Evolutionary conservation across 2,329 filamentous ascomycete genomes (phyloP).

Genomic region (Lecanicillium sp.): DNA sequence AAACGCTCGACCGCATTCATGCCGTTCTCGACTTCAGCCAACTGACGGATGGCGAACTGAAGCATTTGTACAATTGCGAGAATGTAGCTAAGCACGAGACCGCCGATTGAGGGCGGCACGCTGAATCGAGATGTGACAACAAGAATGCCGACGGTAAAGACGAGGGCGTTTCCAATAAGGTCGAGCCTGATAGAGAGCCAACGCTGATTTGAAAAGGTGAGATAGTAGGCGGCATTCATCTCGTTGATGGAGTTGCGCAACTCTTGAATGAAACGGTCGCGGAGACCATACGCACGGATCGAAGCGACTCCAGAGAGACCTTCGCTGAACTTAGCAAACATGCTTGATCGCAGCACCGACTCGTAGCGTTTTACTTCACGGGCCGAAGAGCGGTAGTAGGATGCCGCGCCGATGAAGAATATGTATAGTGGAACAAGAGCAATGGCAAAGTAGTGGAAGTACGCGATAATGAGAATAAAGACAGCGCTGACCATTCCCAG

Average conservation of each 20-base stretch:
- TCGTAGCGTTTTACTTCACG: slow-evolving; percentile 94
- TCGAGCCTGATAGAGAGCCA: slow-evolving; percentile 87
- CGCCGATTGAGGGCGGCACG: slow-evolving; percentile 75
- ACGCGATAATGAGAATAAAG: slow-evolving; percentile 87
- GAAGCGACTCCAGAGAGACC: slow-evolving; percentile 75
- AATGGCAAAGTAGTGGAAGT: slow-evolving; percentile 77
- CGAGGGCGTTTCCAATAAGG: slow-evolving; percentile 71
- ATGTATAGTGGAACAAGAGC: slow-evolving; percentile 57
- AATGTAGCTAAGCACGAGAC: slow-evolving; percentile 88
- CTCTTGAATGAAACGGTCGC: slow-evolving; percentile 62
- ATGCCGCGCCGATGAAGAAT: slow-evolving; percentile 72
- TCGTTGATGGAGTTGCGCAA: slow-evolving; percentile 71
- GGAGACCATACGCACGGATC: slow-evolving; percentile 82
- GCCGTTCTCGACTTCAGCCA: slow-evolving; percentile 93
- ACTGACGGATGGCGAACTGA: slow-evolving; percentile 87
- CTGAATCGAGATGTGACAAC: slow-evolving; percentile 87
- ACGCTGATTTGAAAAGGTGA: slow-evolving; percentile 91
- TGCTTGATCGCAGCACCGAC: slow-evolving; percentile 73
- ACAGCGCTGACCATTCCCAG: slow-evolving; percentile 74
- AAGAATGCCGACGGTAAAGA: slow-evolving; percentile 81
- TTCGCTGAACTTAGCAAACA: slow-evolving; percentile 89
- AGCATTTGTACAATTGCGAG: slow-evolving; percentile 90
- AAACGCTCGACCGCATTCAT: slow-evolving; percentile 96
- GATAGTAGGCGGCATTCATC: slow-evolving; percentile 90
- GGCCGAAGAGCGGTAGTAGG: slow-evolving; percentile 85